Evolutionary conservation across 1,139 yeast genomes (phyloP), one percentile per base, ranked within the genome.

Genomic region (Candida sanyaensis): DNA sequence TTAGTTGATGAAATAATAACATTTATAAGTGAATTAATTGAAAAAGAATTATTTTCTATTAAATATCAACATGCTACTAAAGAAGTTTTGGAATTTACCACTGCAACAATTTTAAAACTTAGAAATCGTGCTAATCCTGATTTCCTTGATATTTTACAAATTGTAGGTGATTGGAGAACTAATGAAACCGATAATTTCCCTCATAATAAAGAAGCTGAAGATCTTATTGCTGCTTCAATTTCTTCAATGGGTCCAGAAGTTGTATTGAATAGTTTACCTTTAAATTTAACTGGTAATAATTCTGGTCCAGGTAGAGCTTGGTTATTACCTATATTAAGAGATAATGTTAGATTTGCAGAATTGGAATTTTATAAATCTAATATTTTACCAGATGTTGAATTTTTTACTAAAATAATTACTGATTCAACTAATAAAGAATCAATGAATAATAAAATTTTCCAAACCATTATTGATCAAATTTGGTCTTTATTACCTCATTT

Each of bases 401-500:
- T 80, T 52, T 88, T 92, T 55, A 76, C 71, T 48, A 66, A 66
- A 4, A 80, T 79, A 54, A 69, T 81, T 42, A 59, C 59, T 2
- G 63, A 68, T n/a, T 67, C 78, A 44, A 67, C 76, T 29, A 63
- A 71, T 40, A 70, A 76, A 45, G 81, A 81, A 44, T 82, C 91
- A 1, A 75, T 86, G 55, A 87, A 88, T 61, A 69, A 73, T 50
- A 92, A 90, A 66, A 81, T 92, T 46, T 88, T 87, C 62, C 80
- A 83, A 59, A 92, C 98, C 1, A 81, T 93, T 46, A 73, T 88
- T 42, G 96, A 89, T 62, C 99, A 93, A 73, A 77, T 91, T 43
- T 92, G 98, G 97, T 84, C 96, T 1, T 75, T 92, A 52, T 73
- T 93, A 51, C 97, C 99, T 12, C 87, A 84, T 56, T 93, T 91